Base-by-base conservation (phyloP, 2,329 filamentous ascomycete species). In the Fusarium sp. region DNA sequence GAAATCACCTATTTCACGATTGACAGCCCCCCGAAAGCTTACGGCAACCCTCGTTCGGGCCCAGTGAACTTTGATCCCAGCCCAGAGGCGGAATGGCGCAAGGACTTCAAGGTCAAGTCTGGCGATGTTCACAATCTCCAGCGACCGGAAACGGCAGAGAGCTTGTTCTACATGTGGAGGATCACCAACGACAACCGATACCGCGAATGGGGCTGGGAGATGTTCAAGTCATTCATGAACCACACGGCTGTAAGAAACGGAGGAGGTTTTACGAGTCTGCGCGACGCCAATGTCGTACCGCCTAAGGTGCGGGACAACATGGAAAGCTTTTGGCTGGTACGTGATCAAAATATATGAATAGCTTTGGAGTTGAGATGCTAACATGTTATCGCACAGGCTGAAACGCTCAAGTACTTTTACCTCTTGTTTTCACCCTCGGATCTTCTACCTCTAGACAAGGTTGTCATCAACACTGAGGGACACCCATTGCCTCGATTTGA, bases 401-500 rank as follows among this genome's bases (percentile, higher is more conserved):
- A 99, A 83, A 99, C 96, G 22, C 84, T 99, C 44, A 99, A 99
- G 82, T 99, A 99, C 79, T 92, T 99, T 78, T 99, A 97, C 79
- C 88, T 99, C 40, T 85, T 99, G 34, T 99, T 99, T 82, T 94
- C 93, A 4, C 90, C 92, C 6, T 85, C 91, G 69, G 92, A 97
- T 64, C 80, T 98, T 38, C 84, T 98, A 42, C 94, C 94, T 3
- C 85, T 99, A 33, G 92, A 96, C 73, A 88, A 94, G 74, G 85
- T 97, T 26, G 94, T 99, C 39, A 90, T 98, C 77, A 99, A 99
- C 79, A 99, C 96, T 2, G 96, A 99, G 82, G 96, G 94, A 2
- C 96, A 99, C 80, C 89, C 93, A 2, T 86, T 99, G 62, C 96
- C 96, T 9, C 85, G 92, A 39, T 99, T 99, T 77, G 90, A 96